A percentile compares a stretch with the other conserved stretches of the same genome.
phyloP scores from a whole-genome alignment of 2,329 filamentous ascomycete genomes.

The Pezicula carpinea region DNA sequence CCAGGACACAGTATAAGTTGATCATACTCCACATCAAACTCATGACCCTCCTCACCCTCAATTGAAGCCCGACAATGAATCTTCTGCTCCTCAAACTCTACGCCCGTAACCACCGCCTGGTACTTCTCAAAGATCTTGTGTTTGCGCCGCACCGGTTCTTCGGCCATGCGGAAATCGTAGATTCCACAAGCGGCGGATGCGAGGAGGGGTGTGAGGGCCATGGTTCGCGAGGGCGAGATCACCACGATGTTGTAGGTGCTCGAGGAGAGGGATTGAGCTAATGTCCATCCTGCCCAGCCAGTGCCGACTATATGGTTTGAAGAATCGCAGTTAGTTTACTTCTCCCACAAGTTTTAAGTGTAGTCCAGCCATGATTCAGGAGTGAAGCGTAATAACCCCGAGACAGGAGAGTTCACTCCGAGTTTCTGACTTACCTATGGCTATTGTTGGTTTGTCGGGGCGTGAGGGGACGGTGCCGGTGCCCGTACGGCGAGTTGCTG shows the following conservation, averaged over 20 bases:
- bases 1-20: slow-evolving; percentile 37
- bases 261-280: slow-evolving; percentile 25
- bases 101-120: slow-evolving; percentile 34
- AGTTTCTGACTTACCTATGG: too few species aligned
- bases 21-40: slow-evolving; percentile 37
- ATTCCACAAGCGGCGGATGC: slow-evolving; percentile 39
- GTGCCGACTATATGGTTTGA: slow-evolving; percentile 35
- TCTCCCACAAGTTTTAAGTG: too few species aligned
- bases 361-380: too few species aligned
- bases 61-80: slow-evolving; percentile 33
- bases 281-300: slow-evolving; percentile 36
- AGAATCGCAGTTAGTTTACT: too few species aligned
- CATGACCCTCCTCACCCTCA: slow-evolving; percentile 16
- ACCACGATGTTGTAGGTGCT: slow-evolving; percentile 33
- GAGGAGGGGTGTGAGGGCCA: slow-evolving; percentile 40
- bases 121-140: slow-evolving; percentile 29
- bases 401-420: too few species aligned
- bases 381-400: too few species aligned
- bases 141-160: slow-evolving; percentile 37
- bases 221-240: slow-evolving; percentile 37
- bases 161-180: slow-evolving; percentile 40
- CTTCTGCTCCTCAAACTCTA: slow-evolving; percentile 31
- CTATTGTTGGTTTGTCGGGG: too few species aligned
- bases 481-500: too few species aligned
- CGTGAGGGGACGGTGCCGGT: too few species aligned